phyloP scores from a whole-genome alignment of 2,329 filamentous ascomycete genomes.

The Daldinia eschscholtzii region DNA sequence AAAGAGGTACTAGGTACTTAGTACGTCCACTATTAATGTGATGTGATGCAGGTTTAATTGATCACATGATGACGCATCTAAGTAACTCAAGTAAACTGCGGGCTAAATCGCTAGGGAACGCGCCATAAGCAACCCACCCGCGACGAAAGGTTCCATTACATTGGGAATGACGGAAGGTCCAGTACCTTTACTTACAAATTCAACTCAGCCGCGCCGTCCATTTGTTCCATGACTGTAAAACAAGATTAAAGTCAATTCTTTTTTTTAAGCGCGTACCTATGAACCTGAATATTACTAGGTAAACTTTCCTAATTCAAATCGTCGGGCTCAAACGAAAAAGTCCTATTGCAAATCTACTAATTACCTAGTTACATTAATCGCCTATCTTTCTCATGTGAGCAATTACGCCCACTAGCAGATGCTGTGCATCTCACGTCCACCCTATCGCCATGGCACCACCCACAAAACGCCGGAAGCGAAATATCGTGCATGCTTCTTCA shows the following conservation, averaged over 20 bases:
- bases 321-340: background rate
- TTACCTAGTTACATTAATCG: background rate
- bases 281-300: constrained; percentile 1
- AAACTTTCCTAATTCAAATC: background rate
- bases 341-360: background rate
- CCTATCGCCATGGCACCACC: constrained; percentile 65
- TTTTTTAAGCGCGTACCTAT: background rate
- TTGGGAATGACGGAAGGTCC: constrained; percentile 37
- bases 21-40: background rate
- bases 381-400: constrained; percentile 14
- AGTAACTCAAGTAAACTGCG: constrained; percentile 28
- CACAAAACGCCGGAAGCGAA: constrained; percentile 70
- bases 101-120: constrained; percentile 30
- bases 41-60: constrained; percentile 35
- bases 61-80: constrained; percentile 48
- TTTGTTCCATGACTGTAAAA: background rate
- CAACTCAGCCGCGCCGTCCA: constrained; percentile 18
- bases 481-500: constrained; percentile 64
- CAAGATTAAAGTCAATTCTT: too few species aligned
- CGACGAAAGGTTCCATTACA: constrained; percentile 30
- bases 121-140: constrained; percentile 28
- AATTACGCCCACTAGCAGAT: constrained; percentile 42
- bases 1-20: background rate
- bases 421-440: constrained; percentile 38
- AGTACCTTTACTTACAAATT: constrained; percentile 10